These are phyloP conservation scores for Mycena amicta DNA, from an alignment of 768 basidiomycete species.

Conservation along the genomic window DNA sequence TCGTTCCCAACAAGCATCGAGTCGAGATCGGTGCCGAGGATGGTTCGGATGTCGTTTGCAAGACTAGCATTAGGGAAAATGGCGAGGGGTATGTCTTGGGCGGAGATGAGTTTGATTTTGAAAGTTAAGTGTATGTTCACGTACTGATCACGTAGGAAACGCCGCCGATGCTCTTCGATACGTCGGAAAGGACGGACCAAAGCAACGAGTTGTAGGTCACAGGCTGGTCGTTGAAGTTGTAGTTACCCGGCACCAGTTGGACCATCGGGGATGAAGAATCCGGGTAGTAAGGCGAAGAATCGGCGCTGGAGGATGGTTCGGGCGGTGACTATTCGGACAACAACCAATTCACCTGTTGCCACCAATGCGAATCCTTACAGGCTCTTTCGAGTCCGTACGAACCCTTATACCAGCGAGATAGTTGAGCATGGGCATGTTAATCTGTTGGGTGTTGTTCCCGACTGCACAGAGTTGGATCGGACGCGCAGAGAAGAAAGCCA, in stretches of 20 bases:
- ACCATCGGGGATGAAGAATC: slow-evolving; percentile 45
- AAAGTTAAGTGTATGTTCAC: too few species aligned
- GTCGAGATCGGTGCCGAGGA: slow-evolving; percentile 43
- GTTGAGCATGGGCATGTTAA: slow-evolving; percentile 58
- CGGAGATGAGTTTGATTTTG: background rate
- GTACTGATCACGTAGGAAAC: slow-evolving; percentile 36
- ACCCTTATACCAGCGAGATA: slow-evolving; percentile 57
- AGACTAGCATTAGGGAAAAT: slow-evolving; percentile 11
- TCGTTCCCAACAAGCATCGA: slow-evolving; percentile 56
- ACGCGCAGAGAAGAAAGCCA: slow-evolving; percentile 32
- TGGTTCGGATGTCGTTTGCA: slow-evolving; percentile 38
- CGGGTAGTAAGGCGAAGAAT: slow-evolving; percentile 45
- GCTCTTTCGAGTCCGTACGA: slow-evolving; percentile 41
- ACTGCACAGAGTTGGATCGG: slow-evolving; percentile 34
- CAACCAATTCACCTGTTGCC: slow-evolving; percentile 36
- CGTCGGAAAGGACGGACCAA: slow-evolving; percentile 48
- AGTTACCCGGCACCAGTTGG: slow-evolving; percentile 34
- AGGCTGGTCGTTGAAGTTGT: slow-evolving; percentile 48
- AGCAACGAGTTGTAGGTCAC: slow-evolving; percentile 50
- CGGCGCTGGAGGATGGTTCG: slow-evolving; percentile 32
- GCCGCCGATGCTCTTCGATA: slow-evolving; percentile 33
- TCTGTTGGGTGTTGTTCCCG: slow-evolving; percentile 49
- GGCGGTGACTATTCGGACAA: background rate
- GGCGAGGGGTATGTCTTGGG: slow-evolving; percentile 13
- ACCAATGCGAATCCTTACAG: slow-evolving; percentile 52